Conservation (phyloP, 2,329 filamentous ascomycete genomes). For the Xylariaceae sp. region DNA sequence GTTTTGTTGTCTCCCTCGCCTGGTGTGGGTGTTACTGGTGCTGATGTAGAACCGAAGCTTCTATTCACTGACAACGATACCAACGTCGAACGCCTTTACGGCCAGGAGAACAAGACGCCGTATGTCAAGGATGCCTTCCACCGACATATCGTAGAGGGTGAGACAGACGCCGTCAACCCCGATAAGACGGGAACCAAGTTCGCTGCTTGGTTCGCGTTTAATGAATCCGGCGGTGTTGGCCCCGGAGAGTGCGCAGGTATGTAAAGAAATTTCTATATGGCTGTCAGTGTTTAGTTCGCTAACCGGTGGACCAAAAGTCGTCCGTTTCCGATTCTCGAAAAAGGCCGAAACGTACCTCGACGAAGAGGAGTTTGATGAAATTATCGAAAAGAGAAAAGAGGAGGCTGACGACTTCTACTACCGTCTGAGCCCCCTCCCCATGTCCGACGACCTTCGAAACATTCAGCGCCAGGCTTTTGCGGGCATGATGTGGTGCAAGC, state of each 20-base stretch:
- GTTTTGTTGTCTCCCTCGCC: slow-evolving; percentile 85
- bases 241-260: slow-evolving; percentile 87
- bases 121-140: slow-evolving; percentile 98
- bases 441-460: slow-evolving; percentile 88
- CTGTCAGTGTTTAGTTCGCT: slow-evolving; percentile 2
- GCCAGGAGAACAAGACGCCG: slow-evolving; percentile 68
- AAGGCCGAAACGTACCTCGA: slow-evolving; percentile 75
- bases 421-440: slow-evolving; percentile 84
- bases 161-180: slow-evolving; percentile 79
- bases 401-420: slow-evolving; percentile 97
- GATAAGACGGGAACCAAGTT: slow-evolving; percentile 76
- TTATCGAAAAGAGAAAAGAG: slow-evolving; percentile 77
- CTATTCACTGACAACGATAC: slow-evolving; percentile 96
- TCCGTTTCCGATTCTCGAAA: slow-evolving; percentile 82
- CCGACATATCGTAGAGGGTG: slow-evolving; percentile 72
- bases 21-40: slow-evolving; percentile 68
- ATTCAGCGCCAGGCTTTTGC: slow-evolving; percentile 92
- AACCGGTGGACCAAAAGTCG: slow-evolving; percentile 48
- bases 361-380: slow-evolving; percentile 86
- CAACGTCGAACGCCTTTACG: slow-evolving; percentile 74
- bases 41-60: slow-evolving; percentile 79
- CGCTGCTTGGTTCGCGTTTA: slow-evolving; percentile 88
- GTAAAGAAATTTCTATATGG: slow-evolving; percentile 36
- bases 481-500: slow-evolving; percentile 98
- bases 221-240: slow-evolving; percentile 78